These are phyloP conservation scores for Sporisorium graminicola DNA, from an alignment of 1,284 basidiomycete species.

Conservation along the genomic window DNA sequence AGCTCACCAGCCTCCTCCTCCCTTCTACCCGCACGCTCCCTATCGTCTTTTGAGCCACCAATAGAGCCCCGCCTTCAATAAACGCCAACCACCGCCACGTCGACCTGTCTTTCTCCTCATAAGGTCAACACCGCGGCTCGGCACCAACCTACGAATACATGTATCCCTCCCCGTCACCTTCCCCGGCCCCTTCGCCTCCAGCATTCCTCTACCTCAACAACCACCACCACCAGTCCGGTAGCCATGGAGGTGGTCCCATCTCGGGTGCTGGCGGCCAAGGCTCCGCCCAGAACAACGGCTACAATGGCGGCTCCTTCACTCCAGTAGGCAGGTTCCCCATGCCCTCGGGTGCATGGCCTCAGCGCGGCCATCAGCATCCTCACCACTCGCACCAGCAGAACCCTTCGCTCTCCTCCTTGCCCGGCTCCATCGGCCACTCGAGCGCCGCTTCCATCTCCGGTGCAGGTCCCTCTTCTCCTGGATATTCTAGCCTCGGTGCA, in stretches of 20 bases:
- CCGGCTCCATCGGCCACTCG: constrained; percentile 55
- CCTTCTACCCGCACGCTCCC: constrained; percentile 23
- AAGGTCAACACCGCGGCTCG: constrained; percentile 12
- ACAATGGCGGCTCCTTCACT: constrained; percentile 46
- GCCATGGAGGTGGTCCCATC: constrained; percentile 49
- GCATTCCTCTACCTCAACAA: constrained; percentile 62
- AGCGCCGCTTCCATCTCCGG: constrained; percentile 43
- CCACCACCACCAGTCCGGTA: constrained; percentile 51
- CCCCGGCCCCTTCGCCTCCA: constrained; percentile 64
- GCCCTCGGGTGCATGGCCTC: constrained; percentile 44
- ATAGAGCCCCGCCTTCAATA: background rate
- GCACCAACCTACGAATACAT: constrained; percentile 47
- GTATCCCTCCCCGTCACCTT: constrained; percentile 63
- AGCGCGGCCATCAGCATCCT: constrained; percentile 44
- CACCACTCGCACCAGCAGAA: constrained; percentile 62
- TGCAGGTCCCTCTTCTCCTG: constrained; percentile 60
- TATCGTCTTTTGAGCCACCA: constrained; percentile 10
- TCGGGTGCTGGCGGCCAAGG: constrained; percentile 37
- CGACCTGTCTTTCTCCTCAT: background rate
- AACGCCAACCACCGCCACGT: background rate
- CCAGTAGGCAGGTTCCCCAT: constrained; percentile 52
- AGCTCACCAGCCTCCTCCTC: constrained; percentile 8
- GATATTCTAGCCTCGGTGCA: constrained; percentile 37
- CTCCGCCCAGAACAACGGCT: constrained; percentile 26
- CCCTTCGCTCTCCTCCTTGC: constrained; percentile 63